Base-by-base conservation (phyloP, 225 moss, liverwort and hornwort genomes). In the Polytrichum formosum region DNA sequence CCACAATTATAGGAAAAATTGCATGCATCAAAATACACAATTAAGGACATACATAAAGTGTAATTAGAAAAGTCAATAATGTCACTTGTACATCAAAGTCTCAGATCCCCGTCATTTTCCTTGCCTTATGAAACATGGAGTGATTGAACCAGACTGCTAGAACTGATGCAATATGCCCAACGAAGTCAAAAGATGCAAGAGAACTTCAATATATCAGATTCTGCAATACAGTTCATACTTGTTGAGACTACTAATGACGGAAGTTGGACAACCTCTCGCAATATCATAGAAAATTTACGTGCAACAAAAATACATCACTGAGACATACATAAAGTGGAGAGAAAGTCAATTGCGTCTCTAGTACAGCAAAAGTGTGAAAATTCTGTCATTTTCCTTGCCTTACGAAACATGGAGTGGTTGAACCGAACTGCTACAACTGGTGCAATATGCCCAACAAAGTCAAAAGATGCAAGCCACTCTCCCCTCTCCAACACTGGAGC, bases 371-470 rank as follows among this genome's bases (percentile, higher is more conserved):
- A 46, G 4, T 46, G 46, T 46, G 13, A 16, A 46, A 46, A 46
- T 46, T 31, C 7, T 46, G 17, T 74, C 79, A 30, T 46, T 63
- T 55, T 63, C 26, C 35, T 64, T 65, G 88, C 88, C 77, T 82
- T 98, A 25, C 92, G 88, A 78, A 98, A 98, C 94, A 98, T 91
- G 54, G 90, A 91, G 74, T 98, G 97, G 54, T 98, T 98, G 70
- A 94, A 98, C 22, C 97, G 90, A 18, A 98, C 94, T 53, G 97
- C 97, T 56, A 98, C 94, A 64, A 98, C 94, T 62, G 97, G 97
- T 26, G 97, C 97, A 78, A 90, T 92, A 68, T 98, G 97, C 61
- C 97, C 97, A 6, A 98, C 97, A 67, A 98, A 98, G 79, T 98
- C 94, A 73, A 98, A 94, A n/a, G 91, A 91, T 26, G 97, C 89